Evolutionary conservation across 2,329 filamentous ascomycete genomes (phyloP).

Genomic region (Phaeophleospora eucalypticola): DNA sequence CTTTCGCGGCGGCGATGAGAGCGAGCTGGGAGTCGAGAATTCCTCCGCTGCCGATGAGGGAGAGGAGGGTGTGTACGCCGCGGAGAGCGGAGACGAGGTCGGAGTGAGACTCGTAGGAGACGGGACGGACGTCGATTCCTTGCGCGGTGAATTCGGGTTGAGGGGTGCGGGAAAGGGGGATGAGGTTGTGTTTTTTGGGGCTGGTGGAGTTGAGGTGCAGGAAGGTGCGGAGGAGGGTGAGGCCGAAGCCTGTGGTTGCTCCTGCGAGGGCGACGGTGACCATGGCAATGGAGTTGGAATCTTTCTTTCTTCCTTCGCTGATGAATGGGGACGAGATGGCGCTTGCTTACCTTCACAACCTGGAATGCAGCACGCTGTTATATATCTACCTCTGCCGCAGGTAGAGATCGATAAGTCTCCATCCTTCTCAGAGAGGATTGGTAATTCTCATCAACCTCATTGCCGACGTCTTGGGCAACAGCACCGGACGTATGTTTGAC

Average conservation of each 20-base stretch:
- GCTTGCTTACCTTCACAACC: too few species aligned
- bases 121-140: constrained; percentile 24
- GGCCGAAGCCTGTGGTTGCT: constrained; percentile 29
- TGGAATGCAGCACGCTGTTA: too few species aligned
- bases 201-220: constrained; percentile 17
- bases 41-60: constrained; percentile 24
- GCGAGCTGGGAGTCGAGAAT: constrained; percentile 41
- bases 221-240: constrained; percentile 26
- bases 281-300: too few species aligned
- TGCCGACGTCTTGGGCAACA: too few species aligned
- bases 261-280: constrained; percentile 28
- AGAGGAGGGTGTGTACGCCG: constrained; percentile 31
- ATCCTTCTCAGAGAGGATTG: too few species aligned
- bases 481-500: too few species aligned
- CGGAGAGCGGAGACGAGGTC: constrained; percentile 21
- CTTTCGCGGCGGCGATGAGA: constrained; percentile 55
- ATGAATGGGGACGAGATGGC: too few species aligned
- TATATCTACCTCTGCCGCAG: too few species aligned
- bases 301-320: too few species aligned
- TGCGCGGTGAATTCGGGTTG: constrained; percentile 19
- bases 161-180: constrained; percentile 27
- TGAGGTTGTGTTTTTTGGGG: constrained; percentile 20
- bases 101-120: constrained; percentile 25
- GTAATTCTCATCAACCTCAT: too few species aligned
- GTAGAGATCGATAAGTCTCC: too few species aligned